Evolutionary conservation across 2,329 filamentous ascomycete species (phyloP).

Genomic region (Aureobasidium mangrovei): DNA sequence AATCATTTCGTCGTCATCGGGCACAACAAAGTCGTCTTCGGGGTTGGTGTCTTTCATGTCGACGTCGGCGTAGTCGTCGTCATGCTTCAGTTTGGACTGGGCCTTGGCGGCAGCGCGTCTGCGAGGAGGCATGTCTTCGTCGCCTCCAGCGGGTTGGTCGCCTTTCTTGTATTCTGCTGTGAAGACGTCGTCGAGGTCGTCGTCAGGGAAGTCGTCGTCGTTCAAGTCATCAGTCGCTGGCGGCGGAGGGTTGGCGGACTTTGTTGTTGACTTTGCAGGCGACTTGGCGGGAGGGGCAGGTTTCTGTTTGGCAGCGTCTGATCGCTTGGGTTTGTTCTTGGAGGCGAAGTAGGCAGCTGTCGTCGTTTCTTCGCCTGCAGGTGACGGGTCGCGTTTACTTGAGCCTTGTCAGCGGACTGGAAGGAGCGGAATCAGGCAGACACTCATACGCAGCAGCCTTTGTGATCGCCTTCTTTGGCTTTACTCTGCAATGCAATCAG

Average conservation of each 20-base stretch:
- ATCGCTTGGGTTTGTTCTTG: conserved; percentile 44
- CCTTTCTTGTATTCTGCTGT: conserved; percentile 59
- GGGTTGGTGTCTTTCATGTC: conserved; percentile 44
- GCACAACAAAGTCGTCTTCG: conserved; percentile 37
- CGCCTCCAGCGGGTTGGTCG: conserved; percentile 44
- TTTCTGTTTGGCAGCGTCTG: conserved; percentile 28
- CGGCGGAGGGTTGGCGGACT: conserved; percentile 19
- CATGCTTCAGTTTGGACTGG: conserved; percentile 47
- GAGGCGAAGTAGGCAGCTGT: conserved; percentile 56
- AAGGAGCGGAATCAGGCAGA: conserved; percentile 24
- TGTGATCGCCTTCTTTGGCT: conserved; percentile 46
- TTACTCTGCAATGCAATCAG: conserved; percentile 29
- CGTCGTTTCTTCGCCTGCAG: conserved; percentile 49
- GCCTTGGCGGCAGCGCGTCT: conserved; percentile 6
- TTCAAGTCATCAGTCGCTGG: conserved; percentile 30
- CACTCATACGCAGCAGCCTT: conserved; percentile 3
- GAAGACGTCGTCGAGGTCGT: conserved; percentile 48
- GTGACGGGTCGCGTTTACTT: conserved; percentile 40
- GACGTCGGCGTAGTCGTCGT: conserved; percentile 46
- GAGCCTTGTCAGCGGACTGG: not conserved
- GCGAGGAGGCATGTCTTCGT: conserved; percentile 29
- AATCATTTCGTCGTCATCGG: conserved; percentile 35
- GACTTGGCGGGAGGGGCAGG: conserved; percentile 16
- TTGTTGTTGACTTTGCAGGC: conserved; percentile 26
- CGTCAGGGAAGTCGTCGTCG: conserved; percentile 29